A percentile compares a stretch with the other conserved stretches of the same genome.
Conservation (phyloP, 75 land plant genomes). For the Pinus albicaulis region DNA sequence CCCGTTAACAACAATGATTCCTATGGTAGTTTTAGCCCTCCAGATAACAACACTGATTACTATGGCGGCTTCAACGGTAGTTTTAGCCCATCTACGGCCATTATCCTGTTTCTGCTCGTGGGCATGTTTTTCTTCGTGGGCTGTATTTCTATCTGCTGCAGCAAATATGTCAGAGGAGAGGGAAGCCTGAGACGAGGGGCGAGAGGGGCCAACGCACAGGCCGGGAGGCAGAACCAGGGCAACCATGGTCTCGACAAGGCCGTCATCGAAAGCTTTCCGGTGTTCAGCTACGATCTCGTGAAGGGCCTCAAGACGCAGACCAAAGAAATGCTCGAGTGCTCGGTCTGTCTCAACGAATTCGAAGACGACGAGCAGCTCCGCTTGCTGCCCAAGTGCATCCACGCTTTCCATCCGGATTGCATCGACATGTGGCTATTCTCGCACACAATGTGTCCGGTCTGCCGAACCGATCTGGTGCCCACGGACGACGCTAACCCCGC, state of each 20-base stretch:
- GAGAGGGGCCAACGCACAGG: neutral
- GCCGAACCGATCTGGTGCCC: conserved; percentile 15
- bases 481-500: neutral
- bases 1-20: too few species aligned
- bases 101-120: conserved; percentile 33
- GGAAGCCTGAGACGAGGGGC: neutral
- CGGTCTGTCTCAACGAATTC: conserved; percentile 36
- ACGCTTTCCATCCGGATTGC: conserved; percentile 27
- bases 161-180: conserved; percentile 16
- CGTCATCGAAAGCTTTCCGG: conserved; percentile 8
- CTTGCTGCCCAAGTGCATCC: conserved; percentile 27
- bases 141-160: conserved; percentile 32
- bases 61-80: neutral
- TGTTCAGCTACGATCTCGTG: neutral
- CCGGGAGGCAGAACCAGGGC: neutral
- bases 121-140: conserved; percentile 34
- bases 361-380: conserved; percentile 23
- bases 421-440: conserved; percentile 31
- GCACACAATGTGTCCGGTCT: conserved; percentile 36
- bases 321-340: conserved; percentile 16
- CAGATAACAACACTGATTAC: neutral
- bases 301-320: neutral
- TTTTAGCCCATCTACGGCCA: conserved; percentile 39
- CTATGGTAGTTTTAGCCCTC: too few species aligned
- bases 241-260: conserved; percentile 8